Percentiles rank a stretch among this genome's conserved stretches.
Conservation (phyloP, 768 basidiomycete species). For the Suillus subaureus region DNA sequence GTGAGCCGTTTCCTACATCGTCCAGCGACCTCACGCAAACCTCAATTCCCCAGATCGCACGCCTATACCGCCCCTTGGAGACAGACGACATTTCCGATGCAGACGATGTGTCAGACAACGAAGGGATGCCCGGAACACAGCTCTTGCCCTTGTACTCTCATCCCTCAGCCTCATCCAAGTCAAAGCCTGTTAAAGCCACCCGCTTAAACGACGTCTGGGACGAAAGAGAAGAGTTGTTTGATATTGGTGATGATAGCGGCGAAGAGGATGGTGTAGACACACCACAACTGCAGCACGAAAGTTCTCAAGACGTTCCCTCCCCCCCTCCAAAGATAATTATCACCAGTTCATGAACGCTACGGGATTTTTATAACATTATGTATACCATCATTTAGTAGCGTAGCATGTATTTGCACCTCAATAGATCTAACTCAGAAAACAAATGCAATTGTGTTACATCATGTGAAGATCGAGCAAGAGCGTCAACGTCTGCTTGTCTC, state of each 20-base stretch:
- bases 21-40: constrained; percentile 1
- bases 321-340: constrained; percentile 31
- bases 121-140: constrained; percentile 48
- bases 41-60: constrained; percentile 55
- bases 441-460: neutral
- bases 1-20: constrained; percentile 37
- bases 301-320: constrained; percentile 15
- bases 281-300: constrained; percentile 10
- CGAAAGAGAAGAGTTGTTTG: constrained; percentile 76
- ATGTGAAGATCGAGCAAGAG: neutral
- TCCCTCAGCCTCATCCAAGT: constrained; percentile 26
- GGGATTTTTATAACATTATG: constrained; percentile 26
- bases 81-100: constrained; percentile 53
- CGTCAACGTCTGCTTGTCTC: neutral
- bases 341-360: constrained; percentile 24
- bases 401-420: constrained; percentile 5
- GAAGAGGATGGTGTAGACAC: constrained; percentile 42
- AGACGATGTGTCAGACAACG: constrained; percentile 48
- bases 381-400: constrained; percentile 26
- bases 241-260: constrained; percentile 64
- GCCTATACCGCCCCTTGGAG: constrained; percentile 74
- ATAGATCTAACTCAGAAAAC: neutral
- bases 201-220: constrained; percentile 73
- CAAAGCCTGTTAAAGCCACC: constrained; percentile 30
- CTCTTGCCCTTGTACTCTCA: constrained; percentile 56